Evolutionary conservation across 176 grass and related monocot genomes (phyloP), one percentile per base, ranked within the genome.

Genomic region (Oryza coarctata): DNA sequence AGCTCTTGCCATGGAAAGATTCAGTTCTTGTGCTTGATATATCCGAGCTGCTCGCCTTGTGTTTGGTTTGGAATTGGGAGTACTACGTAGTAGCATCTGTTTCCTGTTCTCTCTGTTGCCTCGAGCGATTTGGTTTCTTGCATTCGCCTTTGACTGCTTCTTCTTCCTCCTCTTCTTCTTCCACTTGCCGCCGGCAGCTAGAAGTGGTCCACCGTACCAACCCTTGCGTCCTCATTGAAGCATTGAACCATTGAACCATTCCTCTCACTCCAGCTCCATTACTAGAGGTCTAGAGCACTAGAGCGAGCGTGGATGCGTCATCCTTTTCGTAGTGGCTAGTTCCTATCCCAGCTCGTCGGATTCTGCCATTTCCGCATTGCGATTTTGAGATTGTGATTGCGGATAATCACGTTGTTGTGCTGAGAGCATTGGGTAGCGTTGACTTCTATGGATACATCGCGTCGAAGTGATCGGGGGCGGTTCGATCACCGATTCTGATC

Each of bases 131-230:
- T 64, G 30, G 70, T 9, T 63, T 41, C 39, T 41, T 70, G 65
- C 17, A 9, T 45, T 73, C 13, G 12, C 34, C 71, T 47, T 71
- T 85, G 87, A 89, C 87, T 23, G 58, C n/a, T 78, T 78, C 60
- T 30, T 17, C 0, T 7, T 22, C 13, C 1, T 75, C 34, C 5
- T 35, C 34, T 6, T 39, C 38, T 75, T 79, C 82, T 39, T 64
- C 23, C 63, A 68, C 68, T 60, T 60, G 44, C 68, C 35, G 68
- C 68, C 58, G 57, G 76, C 50, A 55, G 50, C 70, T 31, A 29
- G 64, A 68, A 15, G 18, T 33, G 77, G 65, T 68, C 75, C 87
- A 60, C 6, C 22, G 5, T 60, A 72, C 81, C 81, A 66, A 39
- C 81, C 72, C 36, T 58, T 23, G 17, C 9, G 5, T 39, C 68